phyloP scores from a whole-genome alignment of 2,329 filamentous ascomycete genomes.

The Penicillium occitanis region DNA sequence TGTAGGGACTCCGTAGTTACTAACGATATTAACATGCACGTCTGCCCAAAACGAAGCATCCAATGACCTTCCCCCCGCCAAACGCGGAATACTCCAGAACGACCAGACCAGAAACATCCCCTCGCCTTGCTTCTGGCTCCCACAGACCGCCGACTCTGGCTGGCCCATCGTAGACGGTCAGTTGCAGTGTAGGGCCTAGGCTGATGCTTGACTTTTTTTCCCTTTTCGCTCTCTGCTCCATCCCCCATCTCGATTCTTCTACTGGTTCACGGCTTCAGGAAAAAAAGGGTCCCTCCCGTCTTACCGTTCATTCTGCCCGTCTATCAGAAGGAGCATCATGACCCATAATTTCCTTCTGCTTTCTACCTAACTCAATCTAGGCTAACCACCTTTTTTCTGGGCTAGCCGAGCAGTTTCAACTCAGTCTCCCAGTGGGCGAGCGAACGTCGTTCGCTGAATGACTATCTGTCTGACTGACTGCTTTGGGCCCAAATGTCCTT shows the following conservation, averaged over 20 bases:
- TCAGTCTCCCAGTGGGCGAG: neutral
- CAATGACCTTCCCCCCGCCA: slow-evolving; percentile 32
- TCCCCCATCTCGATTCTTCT: slow-evolving; percentile 3
- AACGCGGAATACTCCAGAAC: slow-evolving; percentile 34
- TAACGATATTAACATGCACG: slow-evolving; percentile 27
- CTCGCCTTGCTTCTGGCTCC: slow-evolving; percentile 35
- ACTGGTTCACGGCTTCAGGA: slow-evolving; percentile 7
- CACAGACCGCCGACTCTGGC: slow-evolving; percentile 28
- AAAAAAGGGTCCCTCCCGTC: slow-evolving; percentile 1
- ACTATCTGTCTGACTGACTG: slow-evolving; percentile 1
- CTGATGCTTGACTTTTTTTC: slow-evolving; percentile 8
- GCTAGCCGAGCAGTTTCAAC: slow-evolving; percentile 6
- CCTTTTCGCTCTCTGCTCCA: slow-evolving; percentile 7
- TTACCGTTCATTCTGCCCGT: neutral
- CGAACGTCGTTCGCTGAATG: slow-evolving; percentile 2
- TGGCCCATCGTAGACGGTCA: slow-evolving; percentile 3
- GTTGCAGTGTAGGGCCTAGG: neutral
- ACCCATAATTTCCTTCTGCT: neutral
- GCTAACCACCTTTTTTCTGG: neutral
- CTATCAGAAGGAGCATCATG: slow-evolving; percentile 6
- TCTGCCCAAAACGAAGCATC: slow-evolving; percentile 40
- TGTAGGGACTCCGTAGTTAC: neutral
- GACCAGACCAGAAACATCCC: slow-evolving; percentile 16
- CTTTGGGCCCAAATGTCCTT: slow-evolving; percentile 12
- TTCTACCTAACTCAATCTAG: slow-evolving; percentile 14